These are phyloP conservation scores for Chaetomium sp. DNA, from an alignment of 2,329 filamentous ascomycete species.

Conservation along the genomic window DNA sequence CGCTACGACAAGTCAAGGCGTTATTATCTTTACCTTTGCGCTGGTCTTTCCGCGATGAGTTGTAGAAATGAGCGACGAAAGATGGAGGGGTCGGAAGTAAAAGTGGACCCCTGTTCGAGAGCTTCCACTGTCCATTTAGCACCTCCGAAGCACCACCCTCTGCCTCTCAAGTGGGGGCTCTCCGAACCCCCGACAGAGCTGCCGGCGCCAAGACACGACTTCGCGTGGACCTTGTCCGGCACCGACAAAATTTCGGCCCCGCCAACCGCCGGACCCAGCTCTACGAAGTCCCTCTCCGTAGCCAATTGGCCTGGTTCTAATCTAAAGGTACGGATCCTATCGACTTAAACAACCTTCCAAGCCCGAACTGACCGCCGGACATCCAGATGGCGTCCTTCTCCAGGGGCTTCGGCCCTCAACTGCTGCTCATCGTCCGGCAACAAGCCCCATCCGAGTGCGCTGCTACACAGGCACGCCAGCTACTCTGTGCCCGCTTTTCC, in stretches of 20 bases:
- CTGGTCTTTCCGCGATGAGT: not conserved
- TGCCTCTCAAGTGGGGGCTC: slow-evolving; percentile 4
- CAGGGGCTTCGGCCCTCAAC: slow-evolving; percentile 36
- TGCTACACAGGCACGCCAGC: slow-evolving; percentile 16
- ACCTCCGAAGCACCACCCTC: not conserved
- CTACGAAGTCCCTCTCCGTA: not conserved
- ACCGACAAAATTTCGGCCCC: slow-evolving; percentile 25
- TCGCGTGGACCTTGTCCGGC: slow-evolving; percentile 24
- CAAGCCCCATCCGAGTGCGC: slow-evolving; percentile 22
- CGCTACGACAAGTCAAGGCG: too few species aligned
- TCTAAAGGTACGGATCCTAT: not conserved
- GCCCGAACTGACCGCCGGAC: not conserved
- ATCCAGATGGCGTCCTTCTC: slow-evolving; percentile 43
- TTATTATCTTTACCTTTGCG: not conserved
- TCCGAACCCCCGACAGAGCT: slow-evolving; percentile 1
- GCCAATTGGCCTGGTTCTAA: slow-evolving; percentile 6
- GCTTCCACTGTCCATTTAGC: not conserved
- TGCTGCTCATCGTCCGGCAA: slow-evolving; percentile 32
- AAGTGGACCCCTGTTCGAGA: not conserved
- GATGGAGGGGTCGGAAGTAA: not conserved
- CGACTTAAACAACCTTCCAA: not conserved
- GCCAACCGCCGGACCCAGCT: slow-evolving; percentile 10
- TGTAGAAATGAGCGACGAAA: not conserved
- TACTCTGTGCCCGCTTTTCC: slow-evolving; percentile 23
- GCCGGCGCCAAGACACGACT: slow-evolving; percentile 20